phyloP scores from a whole-genome alignment of 805 yeast species.

The Kluyveromyces nonfermentans region DNA sequence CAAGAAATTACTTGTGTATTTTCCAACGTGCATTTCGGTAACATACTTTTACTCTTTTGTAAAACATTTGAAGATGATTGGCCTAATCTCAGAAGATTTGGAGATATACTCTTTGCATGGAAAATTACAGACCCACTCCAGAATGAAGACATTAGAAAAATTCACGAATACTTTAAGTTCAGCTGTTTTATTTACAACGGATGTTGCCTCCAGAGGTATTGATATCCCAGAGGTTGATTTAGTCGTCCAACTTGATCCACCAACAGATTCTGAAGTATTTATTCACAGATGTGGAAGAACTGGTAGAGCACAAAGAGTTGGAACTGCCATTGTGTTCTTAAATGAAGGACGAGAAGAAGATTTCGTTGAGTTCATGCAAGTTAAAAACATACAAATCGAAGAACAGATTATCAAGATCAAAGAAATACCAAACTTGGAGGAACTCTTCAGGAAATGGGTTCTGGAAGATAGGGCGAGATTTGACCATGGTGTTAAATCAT shows the following conservation, averaged over 20 bases:
- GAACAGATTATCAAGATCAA: slow-evolving; percentile 25
- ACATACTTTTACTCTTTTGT: slow-evolving; percentile 62
- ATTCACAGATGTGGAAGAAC: slow-evolving; percentile 94
- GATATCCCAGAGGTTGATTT: slow-evolving; percentile 93
- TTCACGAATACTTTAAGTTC: slow-evolving; percentile 45
- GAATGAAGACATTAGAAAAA: slow-evolving; percentile 58
- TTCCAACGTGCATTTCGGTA: slow-evolving; percentile 84
- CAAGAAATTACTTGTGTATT: slow-evolving; percentile 80
- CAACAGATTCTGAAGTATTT: slow-evolving; percentile 85
- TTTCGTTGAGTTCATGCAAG: slow-evolving; percentile 69
- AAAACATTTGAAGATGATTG: slow-evolving; percentile 30
- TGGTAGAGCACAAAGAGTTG: slow-evolving; percentile 81
- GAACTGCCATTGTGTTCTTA: slow-evolving; percentile 68
- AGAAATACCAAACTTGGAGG: slow-evolving; percentile 15
- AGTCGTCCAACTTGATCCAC: slow-evolving; percentile 92
- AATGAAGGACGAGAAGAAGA: slow-evolving; percentile 72
- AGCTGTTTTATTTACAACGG: slow-evolving; percentile 77
- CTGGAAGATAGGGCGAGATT: slow-evolving; percentile 69
- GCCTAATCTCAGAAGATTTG: slow-evolving; percentile 22
- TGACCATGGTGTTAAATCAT: slow-evolving; percentile 71
- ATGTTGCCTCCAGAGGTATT: slow-evolving; percentile 96
- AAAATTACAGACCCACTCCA: slow-evolving; percentile 69
- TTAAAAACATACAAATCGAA: slow-evolving; percentile 50
- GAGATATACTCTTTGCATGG: slow-evolving; percentile 78
- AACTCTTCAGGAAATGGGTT: slow-evolving; percentile 42